Percentiles rank a stretch among this genome's conserved stretches.
Conservation (phyloP, 305 asterid genomes). For the Fraxinus xanthoxyloides region DNA sequence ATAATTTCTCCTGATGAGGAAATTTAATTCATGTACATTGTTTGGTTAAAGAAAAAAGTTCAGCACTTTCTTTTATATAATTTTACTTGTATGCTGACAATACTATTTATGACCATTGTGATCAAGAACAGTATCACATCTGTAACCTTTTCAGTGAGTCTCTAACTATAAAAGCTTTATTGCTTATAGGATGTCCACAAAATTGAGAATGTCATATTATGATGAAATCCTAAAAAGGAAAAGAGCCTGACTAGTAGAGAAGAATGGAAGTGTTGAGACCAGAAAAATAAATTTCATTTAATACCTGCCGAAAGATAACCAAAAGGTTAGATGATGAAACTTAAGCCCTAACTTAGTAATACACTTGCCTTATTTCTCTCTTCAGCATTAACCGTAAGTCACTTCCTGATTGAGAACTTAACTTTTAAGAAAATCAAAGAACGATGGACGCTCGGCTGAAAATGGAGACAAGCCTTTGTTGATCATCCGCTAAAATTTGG, state of each 20-base stretch:
- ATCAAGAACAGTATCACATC: not conserved
- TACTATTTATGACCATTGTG: not conserved
- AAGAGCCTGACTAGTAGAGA: not conserved
- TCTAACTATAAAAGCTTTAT: not conserved
- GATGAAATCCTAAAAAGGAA: not conserved
- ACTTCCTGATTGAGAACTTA: not conserved
- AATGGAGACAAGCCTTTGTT: slow-evolving; percentile 2
- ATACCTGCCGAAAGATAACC: not conserved
- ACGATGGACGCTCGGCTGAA: not conserved
- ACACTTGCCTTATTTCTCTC: not conserved
- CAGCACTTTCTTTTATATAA: not conserved
- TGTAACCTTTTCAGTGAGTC: not conserved
- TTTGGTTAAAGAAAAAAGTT: not conserved
- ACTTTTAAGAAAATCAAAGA: not conserved
- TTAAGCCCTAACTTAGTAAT: not conserved
- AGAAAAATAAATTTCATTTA: not conserved
- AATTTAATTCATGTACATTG: not conserved
- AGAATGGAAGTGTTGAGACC: not conserved
- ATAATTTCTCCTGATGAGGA: not conserved
- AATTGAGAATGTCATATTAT: not conserved
- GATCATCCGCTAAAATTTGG: not conserved
- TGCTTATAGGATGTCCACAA: not conserved
- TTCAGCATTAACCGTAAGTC: not conserved
- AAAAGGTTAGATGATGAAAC: not conserved
- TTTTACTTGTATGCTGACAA: not conserved